Evolutionary conservation across 2,329 filamentous ascomycete genomes (phyloP).

Genomic region (Exophiala bonariae): DNA sequence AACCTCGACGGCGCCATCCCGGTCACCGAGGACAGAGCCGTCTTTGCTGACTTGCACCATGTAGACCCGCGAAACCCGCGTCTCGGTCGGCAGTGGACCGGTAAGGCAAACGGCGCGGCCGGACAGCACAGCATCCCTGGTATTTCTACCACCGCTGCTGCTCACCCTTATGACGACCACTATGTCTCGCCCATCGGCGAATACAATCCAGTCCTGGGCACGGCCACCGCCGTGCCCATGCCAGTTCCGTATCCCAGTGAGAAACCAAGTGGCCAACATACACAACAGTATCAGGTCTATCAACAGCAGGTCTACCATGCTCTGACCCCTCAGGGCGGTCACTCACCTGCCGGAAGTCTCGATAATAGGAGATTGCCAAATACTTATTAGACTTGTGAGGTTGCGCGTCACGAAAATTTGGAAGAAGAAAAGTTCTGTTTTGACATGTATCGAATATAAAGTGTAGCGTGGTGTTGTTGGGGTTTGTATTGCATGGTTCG

Average conservation of each 20-base stretch:
- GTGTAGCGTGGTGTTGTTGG: no score
- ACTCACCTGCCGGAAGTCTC: no score
- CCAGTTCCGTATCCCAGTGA: background rate
- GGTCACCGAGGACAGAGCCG: constrained; percentile 1
- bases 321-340: background rate
- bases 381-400: no score
- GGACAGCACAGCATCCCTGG: background rate
- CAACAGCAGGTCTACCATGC: background rate
- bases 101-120: background rate
- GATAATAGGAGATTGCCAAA: no score
- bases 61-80: constrained; percentile 1
- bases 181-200: background rate
- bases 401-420: no score
- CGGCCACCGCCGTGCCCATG: background rate
- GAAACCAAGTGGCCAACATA: background rate
- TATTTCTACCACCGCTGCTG: background rate
- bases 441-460: no score
- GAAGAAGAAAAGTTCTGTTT: no score
- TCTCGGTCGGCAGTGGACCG: background rate
- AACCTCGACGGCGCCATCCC: constrained; percentile 5
- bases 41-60: constrained; percentile 3
- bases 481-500: no score
- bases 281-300: background rate
- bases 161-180: background rate
- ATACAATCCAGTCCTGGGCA: background rate